These are phyloP conservation scores for Actinidia arguta DNA, from an alignment of 179 eudicot species.

Conservation along the genomic window DNA sequence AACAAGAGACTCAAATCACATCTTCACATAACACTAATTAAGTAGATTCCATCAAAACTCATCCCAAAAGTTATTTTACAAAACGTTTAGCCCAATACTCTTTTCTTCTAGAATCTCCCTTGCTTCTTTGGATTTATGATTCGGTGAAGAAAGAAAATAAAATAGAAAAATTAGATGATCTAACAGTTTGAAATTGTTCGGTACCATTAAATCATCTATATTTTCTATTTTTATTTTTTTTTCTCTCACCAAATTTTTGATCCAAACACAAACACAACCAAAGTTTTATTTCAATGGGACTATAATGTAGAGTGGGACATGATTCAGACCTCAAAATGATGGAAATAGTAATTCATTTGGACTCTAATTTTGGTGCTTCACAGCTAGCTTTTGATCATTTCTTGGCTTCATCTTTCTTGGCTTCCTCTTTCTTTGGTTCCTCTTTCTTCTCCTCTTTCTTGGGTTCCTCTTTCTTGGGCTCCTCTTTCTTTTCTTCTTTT, in stretches of 20 bases:
- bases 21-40: too few species aligned
- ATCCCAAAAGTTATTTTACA: too few species aligned
- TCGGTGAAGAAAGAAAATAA: too few species aligned
- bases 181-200: too few species aligned
- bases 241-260: background rate
- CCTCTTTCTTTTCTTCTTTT: conserved; percentile 67
- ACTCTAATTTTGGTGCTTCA: conserved; percentile 1
- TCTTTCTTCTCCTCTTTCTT: conserved; percentile 33
- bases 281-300: background rate
- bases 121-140: too few species aligned
- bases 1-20: too few species aligned
- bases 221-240: background rate
- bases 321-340: background rate
- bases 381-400: background rate
- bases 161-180: too few species aligned
- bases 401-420: conserved; percentile 21
- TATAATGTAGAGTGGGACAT: background rate
- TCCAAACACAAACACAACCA: too few species aligned
- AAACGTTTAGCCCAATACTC: too few species aligned
- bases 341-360: background rate
- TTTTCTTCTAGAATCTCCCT: too few species aligned
- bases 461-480: conserved; percentile 52
- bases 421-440: conserved; percentile 30
- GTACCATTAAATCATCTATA: too few species aligned
- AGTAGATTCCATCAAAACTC: too few species aligned